Base-by-base conservation (phyloP, 2,329 filamentous ascomycete genomes). In the Cladophialophora immunda region DNA sequence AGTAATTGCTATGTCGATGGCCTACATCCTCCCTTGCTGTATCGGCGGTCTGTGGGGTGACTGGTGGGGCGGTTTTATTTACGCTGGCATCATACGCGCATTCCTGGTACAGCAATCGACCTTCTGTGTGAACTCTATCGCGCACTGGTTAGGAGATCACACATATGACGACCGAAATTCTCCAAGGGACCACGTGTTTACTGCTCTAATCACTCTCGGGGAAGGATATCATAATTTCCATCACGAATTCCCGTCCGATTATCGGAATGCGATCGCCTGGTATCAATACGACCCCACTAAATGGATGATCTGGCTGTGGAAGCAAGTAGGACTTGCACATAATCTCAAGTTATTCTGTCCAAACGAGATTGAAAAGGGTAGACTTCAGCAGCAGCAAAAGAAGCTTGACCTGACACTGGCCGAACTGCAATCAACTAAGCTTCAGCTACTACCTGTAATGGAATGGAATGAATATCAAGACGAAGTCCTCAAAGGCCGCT, bases 221-320 rank as follows among this genome's bases (percentile, higher is more conserved):
- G 92, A 94, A 81, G 92, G 92, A 32, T 96, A 96, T 83, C 92
- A 96, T 86, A 96, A 96, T 86, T 96, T 96, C 86, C 92, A 96
- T 82, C 92, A 96, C 85, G 92, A 96, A 80, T 96, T 96, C 82
- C 92, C 92, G 62, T 94, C 92, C 13, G 92, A 96, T 80, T 96
- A 95, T 87, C 92, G 92, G 78, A 96, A 96, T 78, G 92, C 92
- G 69, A 94, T 95, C 73, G 85, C 93, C 81, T 96, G 92, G 92
- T 90, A 89, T 82, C 92, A 95, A 82, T 96, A 95, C 76, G 92
- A 96, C 78, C 92, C 92, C 54, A 96, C 92, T 78, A 96, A 96
- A 84, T 95, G 92, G 92, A 86, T 82, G 77, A 96, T 96, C 83
- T 92, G 89, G 89, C 75, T 84, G 66, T 94, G 91, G 90, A 94